Base-by-base conservation (phyloP, 768 basidiomycete genomes). In the Suillus alpinus region DNA sequence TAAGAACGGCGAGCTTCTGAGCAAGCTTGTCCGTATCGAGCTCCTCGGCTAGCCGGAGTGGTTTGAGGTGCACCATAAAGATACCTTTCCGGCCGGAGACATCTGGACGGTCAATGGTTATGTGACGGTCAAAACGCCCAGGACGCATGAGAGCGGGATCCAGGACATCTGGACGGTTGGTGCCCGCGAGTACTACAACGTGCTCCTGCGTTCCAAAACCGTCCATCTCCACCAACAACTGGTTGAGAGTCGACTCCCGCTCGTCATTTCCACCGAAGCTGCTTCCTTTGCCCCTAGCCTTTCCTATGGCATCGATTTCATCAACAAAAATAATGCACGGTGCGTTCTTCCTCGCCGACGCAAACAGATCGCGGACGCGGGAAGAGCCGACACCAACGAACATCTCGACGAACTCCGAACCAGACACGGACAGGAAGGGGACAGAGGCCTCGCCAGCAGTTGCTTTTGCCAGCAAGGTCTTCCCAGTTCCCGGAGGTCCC, bases 371-470 rank as follows among this genome's bases (percentile, higher is more conserved):
- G 52, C 97, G 88, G 12, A 99, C 97, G 64, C 97, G 87, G 4
- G 94, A 95, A 2, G 97, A 95, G 60, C 97, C 97, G 56, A 98
- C 97, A 75, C 97, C 97, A 67, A 99, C 97, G 71, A 98, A 99
- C 95, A 98, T 98, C 78, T 99, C 97, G 62, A 99, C 95, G 72
- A 99, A 98, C 72, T 99, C 97, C 46, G 96, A 98, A 56, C 97
- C 97, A 51, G 96, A 98, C 44, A 98, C 97, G 26, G 94, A 96
- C 61, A 98, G 84, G 89, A 99, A 99, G 44, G 97, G 96, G 5
- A 98, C 96, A 47, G 87, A 91, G 5, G 97, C 96, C 76, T 99
- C 97, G 56, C 97, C 97, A 3, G 97, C 97, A 4, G 97, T 98
- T 2, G 97, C 97, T 75, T 99, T 99, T 12, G 97, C 97, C 39